Conservation (phyloP, 176 grass and related monocot species). For the Carex littledalei region DNA sequence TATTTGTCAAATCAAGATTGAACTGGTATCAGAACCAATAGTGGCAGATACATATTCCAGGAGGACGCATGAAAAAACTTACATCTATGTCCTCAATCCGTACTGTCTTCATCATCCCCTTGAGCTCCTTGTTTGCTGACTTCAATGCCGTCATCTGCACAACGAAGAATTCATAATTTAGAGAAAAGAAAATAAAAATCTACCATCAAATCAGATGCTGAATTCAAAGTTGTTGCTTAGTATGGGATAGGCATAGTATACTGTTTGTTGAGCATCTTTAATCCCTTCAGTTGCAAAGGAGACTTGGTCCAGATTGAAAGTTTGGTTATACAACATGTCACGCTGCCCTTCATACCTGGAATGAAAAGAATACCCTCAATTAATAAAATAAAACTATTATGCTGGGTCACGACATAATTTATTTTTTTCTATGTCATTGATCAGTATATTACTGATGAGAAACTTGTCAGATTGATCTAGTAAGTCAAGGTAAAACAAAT, state of each 20-base stretch:
- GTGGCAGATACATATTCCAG: not conserved
- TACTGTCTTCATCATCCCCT: slow-evolving; percentile 96
- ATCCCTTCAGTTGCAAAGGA: slow-evolving; percentile 78
- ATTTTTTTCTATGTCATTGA: not conserved
- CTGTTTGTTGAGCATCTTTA: slow-evolving; percentile 92
- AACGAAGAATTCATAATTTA: slow-evolving; percentile 6
- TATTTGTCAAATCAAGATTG: not conserved
- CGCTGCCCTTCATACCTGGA: slow-evolving; percentile 90
- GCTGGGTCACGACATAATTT: not conserved
- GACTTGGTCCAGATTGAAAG: slow-evolving; percentile 95
- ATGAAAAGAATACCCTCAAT: not conserved
- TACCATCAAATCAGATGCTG: not conserved
- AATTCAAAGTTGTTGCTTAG: not conserved
- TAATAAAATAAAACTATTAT: not conserved
- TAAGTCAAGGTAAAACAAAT: not conserved
- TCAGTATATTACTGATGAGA: not conserved
- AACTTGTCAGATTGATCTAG: not conserved
- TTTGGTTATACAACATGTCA: slow-evolving; percentile 92
- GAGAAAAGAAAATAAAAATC: not conserved
- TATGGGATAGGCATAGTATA: slow-evolving; percentile 17
- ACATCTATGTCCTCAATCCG: slow-evolving; percentile 94
- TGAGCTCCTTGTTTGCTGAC: slow-evolving; percentile 88
- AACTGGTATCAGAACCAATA: not conserved
- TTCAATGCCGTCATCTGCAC: slow-evolving; percentile 80
- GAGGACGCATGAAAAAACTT: slow-evolving; percentile 15